A percentile compares a stretch with the other conserved stretches of the same genome.
Evolutionary conservation across 192 early-diverging fungal genomes (phyloP).

Genomic region (Pilaira anomala): DNA sequence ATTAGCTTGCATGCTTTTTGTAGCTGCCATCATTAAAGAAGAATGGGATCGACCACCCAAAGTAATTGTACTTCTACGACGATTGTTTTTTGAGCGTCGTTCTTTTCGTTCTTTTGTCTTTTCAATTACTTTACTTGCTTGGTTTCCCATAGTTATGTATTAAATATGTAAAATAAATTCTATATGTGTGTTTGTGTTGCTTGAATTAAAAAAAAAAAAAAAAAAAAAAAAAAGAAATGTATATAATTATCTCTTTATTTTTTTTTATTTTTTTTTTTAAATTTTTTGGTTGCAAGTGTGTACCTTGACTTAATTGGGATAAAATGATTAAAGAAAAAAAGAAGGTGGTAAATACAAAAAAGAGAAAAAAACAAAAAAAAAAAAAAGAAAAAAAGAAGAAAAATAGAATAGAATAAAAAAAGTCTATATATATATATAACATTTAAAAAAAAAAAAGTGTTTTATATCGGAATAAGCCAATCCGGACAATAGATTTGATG

Average conservation of each 20-base stretch:
- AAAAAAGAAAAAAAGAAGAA: background rate
- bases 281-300: no score
- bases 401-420: background rate
- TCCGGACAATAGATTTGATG: background rate
- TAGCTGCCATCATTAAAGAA: background rate
- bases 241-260: no score
- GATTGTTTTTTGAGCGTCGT: conserved; percentile 2
- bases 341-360: background rate
- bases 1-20: background rate
- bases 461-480: background rate
- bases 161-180: no score
- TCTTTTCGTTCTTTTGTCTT: conserved; percentile 22
- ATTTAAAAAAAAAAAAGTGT: no score
- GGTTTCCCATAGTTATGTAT: conserved; percentile 28
- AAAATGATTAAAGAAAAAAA: conserved; percentile 5
- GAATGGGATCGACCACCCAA: conserved; percentile 11
- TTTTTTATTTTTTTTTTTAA: background rate
- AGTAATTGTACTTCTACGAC: conserved; percentile 16
- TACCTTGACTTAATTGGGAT: no score
- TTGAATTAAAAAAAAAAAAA: background rate
- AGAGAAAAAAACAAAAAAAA: background rate
- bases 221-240: background rate
- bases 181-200: background rate
- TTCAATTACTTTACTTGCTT: conserved; percentile 27
- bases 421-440: background rate